Evolutionary conservation across 352 stramenopile species (phyloP), one percentile per base, ranked within the genome.

Genomic region (Phytopythium sindhum): DNA sequence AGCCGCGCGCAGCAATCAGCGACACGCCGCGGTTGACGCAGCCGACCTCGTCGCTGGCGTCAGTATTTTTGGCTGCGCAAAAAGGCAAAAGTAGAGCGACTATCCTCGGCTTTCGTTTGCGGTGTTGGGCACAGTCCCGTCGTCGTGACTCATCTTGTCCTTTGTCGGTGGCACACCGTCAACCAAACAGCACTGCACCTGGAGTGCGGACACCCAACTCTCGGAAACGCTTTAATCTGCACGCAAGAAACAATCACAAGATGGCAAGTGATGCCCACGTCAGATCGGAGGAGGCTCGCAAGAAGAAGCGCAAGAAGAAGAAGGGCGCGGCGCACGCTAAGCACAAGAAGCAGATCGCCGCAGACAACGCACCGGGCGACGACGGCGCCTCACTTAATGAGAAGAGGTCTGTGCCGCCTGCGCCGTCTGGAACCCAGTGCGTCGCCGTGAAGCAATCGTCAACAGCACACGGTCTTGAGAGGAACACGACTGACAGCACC

Each of bases 281-380:
- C 5, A 17, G 15, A 35, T 15, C 35, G 21, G 14, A 58, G 31
- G 15, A 65, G 24, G 62, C 60, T 24, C 53, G 39, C 33, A 67
- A 63, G 33, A 67, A 74, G 41, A 76, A 74, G 52, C 37, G 23
- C n/a, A 62, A 54, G 10, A 2, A 23, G 37, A 69, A 55, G 15
- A 61, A 33, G 21, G 26, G 41, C 1, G 41, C 19, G 2, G n/a
- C 24, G n/a, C 56, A 29, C 6, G 10, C 60, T 1, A 68, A 64
- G 21, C n/a, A 31, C 44, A 57, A 35, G 45, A 48, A 39, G 31
- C 26, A 50, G 12, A 35, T 31, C 12, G 35, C 44, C 26, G 5
- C 17, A 33, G 44, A 2, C 9, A 17, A 41, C 19, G 29, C 29
- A 14, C n/a, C 33, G 6, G 19, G 41, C 14, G 19, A 28, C 12